phyloP scores from a whole-genome alignment of 2,329 filamentous ascomycete genomes.

The Madurella mycetomatis region DNA sequence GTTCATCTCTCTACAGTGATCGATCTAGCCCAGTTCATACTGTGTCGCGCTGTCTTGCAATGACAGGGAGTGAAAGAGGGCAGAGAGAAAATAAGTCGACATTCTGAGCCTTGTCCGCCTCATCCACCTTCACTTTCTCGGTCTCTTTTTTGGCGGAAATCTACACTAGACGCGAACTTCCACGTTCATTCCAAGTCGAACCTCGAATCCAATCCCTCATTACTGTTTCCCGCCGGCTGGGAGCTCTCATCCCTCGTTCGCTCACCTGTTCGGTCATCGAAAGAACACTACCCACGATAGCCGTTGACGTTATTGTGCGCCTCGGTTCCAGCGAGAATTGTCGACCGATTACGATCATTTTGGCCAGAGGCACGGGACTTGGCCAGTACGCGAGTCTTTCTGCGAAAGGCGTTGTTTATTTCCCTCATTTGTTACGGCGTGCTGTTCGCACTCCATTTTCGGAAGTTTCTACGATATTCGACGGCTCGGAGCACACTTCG shows the following conservation, averaged over 20 bases:
- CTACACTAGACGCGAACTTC: background rate
- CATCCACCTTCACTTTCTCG: background rate
- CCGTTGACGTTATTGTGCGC: background rate
- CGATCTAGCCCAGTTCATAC: background rate
- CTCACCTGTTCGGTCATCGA: background rate
- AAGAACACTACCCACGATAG: background rate
- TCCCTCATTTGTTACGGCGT: background rate
- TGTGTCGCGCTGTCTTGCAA: background rate
- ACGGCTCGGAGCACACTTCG: slow-evolving; percentile 5
- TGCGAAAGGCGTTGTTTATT: background rate
- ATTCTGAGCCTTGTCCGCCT: background rate
- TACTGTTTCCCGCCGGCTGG: background rate
- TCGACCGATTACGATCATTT: slow-evolving; percentile 1
- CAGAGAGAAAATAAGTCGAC: background rate
- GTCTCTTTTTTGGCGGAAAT: background rate
- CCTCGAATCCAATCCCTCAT: background rate
- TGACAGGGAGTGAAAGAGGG: background rate
- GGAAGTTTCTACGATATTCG: slow-evolving; percentile 4
- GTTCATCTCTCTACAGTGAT: background rate
- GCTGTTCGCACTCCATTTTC: background rate
- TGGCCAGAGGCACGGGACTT: slow-evolving; percentile 1
- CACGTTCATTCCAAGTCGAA: background rate
- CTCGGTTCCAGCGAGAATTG: background rate
- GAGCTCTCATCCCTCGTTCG: background rate
- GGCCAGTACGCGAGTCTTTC: slow-evolving; percentile 1